phyloP scores from a whole-genome alignment of 805 yeast species.

The Kuraishia floccosa region DNA sequence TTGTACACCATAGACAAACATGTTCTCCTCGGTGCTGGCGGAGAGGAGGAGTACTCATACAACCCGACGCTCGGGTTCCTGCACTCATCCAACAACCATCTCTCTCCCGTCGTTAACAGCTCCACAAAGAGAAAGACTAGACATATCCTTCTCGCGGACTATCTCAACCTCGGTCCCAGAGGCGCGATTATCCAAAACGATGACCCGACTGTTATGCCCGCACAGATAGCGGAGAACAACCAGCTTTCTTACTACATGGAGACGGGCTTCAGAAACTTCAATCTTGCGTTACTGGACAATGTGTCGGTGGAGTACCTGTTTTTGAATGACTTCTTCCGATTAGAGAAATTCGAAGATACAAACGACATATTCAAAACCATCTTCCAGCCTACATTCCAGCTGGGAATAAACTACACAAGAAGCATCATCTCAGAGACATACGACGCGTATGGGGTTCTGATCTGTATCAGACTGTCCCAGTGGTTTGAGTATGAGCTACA shows the following conservation, averaged over 20 bases:
- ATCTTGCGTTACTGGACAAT: constrained; percentile 65
- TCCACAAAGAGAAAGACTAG: background rate
- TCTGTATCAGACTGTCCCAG: constrained; percentile 64
- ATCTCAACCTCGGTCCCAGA: constrained; percentile 47
- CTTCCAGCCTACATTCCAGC: constrained; percentile 38
- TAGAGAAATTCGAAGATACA: constrained; percentile 32
- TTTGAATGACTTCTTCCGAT: constrained; percentile 56
- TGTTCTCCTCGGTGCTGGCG: constrained; percentile 35
- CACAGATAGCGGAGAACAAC: constrained; percentile 76
- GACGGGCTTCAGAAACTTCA: constrained; percentile 60
- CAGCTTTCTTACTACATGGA: constrained; percentile 61
- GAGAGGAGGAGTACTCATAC: constrained; percentile 2
- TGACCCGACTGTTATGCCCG: constrained; percentile 59
- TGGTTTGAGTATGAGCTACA: constrained; percentile 54
- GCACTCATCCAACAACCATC: constrained; percentile 1
- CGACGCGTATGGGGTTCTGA: constrained; percentile 72
- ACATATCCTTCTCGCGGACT: constrained; percentile 29
- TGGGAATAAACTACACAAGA: constrained; percentile 38
- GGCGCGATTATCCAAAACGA: constrained; percentile 41
- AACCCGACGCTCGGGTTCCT: constrained; percentile 3
- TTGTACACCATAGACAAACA: constrained; percentile 42
- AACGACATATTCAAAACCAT: constrained; percentile 34
- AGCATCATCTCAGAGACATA: constrained; percentile 26
- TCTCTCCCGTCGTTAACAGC: background rate
- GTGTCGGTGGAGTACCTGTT: constrained; percentile 68